These are phyloP conservation scores for Wallacemonas sp. DNA, from an alignment of 208 protist species.

Conservation along the genomic window DNA sequence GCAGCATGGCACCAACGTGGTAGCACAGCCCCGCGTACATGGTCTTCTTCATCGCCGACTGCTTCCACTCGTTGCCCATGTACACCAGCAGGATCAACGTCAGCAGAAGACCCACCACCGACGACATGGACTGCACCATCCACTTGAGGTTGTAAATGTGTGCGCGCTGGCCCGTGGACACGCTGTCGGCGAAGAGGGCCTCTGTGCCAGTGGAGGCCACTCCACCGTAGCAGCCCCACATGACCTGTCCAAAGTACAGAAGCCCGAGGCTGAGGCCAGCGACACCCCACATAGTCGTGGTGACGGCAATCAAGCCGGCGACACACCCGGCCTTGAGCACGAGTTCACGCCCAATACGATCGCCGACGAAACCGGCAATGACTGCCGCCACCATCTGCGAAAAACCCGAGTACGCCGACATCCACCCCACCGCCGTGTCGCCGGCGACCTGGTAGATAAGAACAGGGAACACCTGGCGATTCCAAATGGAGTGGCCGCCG, in stretches of 20 bases:
- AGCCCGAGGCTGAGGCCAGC: neutral
- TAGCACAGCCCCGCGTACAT: conserved; percentile 31
- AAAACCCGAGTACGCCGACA: conserved; percentile 22
- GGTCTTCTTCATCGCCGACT: conserved; percentile 15
- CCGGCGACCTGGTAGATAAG: conserved; percentile 28
- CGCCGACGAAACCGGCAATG: conserved; percentile 13
- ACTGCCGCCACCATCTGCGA: conserved; percentile 41
- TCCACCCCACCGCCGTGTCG: conserved; percentile 26
- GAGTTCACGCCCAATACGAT: conserved; percentile 16
- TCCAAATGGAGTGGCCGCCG: conserved; percentile 46
- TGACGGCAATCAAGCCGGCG: conserved; percentile 20
- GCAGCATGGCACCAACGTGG: conserved; percentile 18
- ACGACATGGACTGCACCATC: conserved; percentile 58
- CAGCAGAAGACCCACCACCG: conserved; percentile 38
- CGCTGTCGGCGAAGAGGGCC: conserved; percentile 66
- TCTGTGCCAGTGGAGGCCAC: conserved; percentile 41
- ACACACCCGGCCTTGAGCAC: conserved; percentile 22
- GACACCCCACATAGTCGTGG: conserved; percentile 2
- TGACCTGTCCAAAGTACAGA: conserved; percentile 20
- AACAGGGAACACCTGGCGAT: conserved; percentile 37
- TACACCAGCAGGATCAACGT: conserved; percentile 31
- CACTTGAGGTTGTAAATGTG: conserved; percentile 70
- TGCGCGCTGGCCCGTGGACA: conserved; percentile 30
- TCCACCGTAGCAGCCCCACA: conserved; percentile 54
- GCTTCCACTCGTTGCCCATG: conserved; percentile 42